Percentiles rank a stretch among this genome's conserved stretches.
Conservation (phyloP, 805 yeast genomes). For the Monosporozyma siamensis region DNA sequence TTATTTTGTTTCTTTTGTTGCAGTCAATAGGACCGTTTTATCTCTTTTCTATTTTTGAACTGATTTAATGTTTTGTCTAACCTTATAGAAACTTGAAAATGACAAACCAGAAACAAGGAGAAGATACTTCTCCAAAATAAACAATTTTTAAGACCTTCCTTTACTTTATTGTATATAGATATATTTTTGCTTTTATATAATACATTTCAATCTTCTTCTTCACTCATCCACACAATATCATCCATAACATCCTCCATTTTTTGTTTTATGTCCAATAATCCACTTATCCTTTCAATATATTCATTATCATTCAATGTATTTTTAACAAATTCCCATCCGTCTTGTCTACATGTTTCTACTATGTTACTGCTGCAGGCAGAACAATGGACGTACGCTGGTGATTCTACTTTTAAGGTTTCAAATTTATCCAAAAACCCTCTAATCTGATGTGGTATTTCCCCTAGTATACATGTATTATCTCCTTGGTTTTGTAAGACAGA, state of each 20-base stretch:
- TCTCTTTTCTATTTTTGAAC: no score
- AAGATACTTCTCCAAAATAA: not conserved
- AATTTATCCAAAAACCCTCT: constrained; percentile 74
- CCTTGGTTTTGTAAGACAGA: constrained; percentile 56
- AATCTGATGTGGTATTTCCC: constrained; percentile 79
- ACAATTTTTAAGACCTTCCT: not conserved
- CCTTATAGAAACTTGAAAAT: no score
- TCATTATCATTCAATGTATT: constrained; percentile 55
- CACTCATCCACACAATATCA: constrained; percentile 24
- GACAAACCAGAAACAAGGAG: no score
- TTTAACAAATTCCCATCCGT: constrained; percentile 78
- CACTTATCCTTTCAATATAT: constrained; percentile 70
- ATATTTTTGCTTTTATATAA: not conserved
- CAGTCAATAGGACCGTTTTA: no score
- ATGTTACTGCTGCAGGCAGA: constrained; percentile 75
- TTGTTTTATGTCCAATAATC: constrained; percentile 62
- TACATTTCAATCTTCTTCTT: no score
- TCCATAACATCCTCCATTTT: constrained; percentile 34
- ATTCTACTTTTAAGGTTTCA: constrained; percentile 51
- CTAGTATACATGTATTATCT: constrained; percentile 38
- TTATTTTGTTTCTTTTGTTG: no score
- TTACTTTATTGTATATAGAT: not conserved
- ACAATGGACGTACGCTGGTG: constrained; percentile 70
- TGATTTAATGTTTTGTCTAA: no score
- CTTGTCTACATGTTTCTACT: constrained; percentile 37